A percentile compares a stretch with the other conserved stretches of the same genome.
phyloP scores from a whole-genome alignment of 2,329 filamentous ascomycete genomes.

The Mollisiaceae sp. region DNA sequence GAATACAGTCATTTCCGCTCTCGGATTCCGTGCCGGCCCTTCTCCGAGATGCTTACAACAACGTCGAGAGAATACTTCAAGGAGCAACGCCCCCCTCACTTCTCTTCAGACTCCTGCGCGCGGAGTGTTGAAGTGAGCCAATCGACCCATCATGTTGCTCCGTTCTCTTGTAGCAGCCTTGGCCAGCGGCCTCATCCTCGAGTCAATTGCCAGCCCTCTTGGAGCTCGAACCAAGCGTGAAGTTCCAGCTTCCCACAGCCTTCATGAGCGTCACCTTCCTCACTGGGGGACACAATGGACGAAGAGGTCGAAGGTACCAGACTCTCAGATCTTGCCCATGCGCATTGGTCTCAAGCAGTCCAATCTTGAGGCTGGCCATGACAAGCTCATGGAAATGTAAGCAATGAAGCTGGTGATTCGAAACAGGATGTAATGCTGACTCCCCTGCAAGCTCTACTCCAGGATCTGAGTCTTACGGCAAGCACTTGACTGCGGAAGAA shows the following conservation, averaged over 20 bases:
- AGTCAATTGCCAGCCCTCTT: constrained; percentile 28
- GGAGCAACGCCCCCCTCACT: not conserved
- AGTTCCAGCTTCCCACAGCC: constrained; percentile 30
- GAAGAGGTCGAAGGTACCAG: constrained; percentile 32
- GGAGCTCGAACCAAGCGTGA: constrained; percentile 24
- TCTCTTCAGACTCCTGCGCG: not conserved
- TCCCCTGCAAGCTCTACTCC: constrained; percentile 43
- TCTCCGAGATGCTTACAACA: not conserved
- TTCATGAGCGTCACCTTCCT: constrained; percentile 35
- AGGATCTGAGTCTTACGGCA: constrained; percentile 44
- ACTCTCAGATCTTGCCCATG: constrained; percentile 45
- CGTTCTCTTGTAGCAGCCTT: constrained; percentile 27
- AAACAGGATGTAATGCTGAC: constrained; percentile 14
- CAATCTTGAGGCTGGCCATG: constrained; percentile 51
- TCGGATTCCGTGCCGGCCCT: not conserved
- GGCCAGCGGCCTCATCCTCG: constrained; percentile 28
- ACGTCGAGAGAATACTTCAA: not conserved
- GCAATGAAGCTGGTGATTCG: constrained; percentile 11
- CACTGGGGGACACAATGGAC: constrained; percentile 30
- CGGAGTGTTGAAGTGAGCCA: not conserved
- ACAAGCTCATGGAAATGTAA: constrained; percentile 48
- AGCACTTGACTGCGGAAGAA: constrained; percentile 42
- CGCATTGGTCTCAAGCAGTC: constrained; percentile 52
- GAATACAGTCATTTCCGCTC: not conserved
- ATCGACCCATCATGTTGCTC: constrained; percentile 28